A percentile compares a stretch with the other conserved stretches of the same genome.
phyloP scores from a whole-genome alignment of 495 filamentous ascomycete species.

The Penicillium subrubescens region DNA sequence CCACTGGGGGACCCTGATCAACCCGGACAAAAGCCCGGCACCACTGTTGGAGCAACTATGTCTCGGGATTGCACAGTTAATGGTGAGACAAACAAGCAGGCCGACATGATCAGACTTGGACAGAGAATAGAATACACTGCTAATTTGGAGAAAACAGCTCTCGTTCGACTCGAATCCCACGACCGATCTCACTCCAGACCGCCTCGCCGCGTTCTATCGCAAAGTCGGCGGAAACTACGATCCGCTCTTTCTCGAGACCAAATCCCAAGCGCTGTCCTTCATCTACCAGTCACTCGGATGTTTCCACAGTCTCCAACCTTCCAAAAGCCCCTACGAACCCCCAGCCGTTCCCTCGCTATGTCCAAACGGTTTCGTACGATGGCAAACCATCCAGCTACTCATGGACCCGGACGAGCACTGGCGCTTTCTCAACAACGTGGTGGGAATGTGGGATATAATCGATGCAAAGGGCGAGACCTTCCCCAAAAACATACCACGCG shows the following conservation, averaged over 20 bases:
- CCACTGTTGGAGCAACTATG: constrained; percentile 76
- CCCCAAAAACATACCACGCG: constrained; percentile 72
- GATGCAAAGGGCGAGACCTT: constrained; percentile 77
- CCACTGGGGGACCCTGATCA: constrained; percentile 86
- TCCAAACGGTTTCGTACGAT: constrained; percentile 80
- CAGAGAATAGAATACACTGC: neutral
- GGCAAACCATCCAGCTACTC: constrained; percentile 91
- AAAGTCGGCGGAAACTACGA: constrained; percentile 90
- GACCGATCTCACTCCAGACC: constrained; percentile 70
- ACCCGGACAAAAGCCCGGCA: constrained; percentile 74
- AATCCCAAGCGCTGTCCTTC: constrained; percentile 72
- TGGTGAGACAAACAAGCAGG: constrained; percentile 54
- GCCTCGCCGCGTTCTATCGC: constrained; percentile 87
- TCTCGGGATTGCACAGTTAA: constrained; percentile 73
- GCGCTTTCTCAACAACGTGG: constrained; percentile 78
- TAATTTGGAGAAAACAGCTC: constrained; percentile 26
- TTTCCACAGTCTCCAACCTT: constrained; percentile 74
- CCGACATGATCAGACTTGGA: constrained; percentile 1
- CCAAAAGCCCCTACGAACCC: constrained; percentile 67
- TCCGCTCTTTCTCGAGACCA: constrained; percentile 78
- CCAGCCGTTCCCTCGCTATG: constrained; percentile 84
- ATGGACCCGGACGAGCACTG: constrained; percentile 88
- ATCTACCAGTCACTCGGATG: constrained; percentile 93
- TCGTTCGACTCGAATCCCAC: constrained; percentile 67
- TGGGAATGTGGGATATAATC: constrained; percentile 71